These are phyloP conservation scores for Magnusiomyces tetraspermus DNA, from an alignment of 1,139 yeast genomes.

Conservation along the genomic window DNA sequence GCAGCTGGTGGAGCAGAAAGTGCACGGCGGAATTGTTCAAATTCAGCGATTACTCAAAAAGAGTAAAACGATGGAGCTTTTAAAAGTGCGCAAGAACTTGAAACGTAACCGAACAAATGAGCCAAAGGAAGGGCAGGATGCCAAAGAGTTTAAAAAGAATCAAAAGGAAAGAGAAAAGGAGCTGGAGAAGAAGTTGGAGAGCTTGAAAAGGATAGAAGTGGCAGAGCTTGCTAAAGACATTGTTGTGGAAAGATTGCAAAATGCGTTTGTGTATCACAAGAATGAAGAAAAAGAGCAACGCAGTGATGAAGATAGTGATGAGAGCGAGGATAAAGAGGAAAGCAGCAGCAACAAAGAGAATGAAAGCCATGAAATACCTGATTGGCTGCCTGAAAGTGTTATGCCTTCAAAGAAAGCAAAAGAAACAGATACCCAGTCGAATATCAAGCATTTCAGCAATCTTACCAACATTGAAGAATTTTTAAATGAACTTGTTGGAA, in stretches of 20 bases:
- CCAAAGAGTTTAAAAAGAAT: conserved; percentile 19
- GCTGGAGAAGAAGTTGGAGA: conserved; percentile 21
- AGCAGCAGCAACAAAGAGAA: conserved; percentile 26
- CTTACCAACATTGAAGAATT: not conserved
- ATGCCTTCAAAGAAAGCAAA: conserved; percentile 6
- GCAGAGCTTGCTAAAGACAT: conserved; percentile 20
- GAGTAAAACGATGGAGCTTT: conserved; percentile 27
- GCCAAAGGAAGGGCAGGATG: conserved; percentile 13
- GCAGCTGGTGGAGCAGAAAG: conserved; percentile 28
- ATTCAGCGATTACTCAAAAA: conserved; percentile 29
- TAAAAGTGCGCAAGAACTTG: conserved; percentile 22
- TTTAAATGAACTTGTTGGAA: not conserved
- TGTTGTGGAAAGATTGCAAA: not conserved
- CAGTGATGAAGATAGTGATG: conserved; percentile 39
- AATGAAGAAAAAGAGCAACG: conserved; percentile 7
- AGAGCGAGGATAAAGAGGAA: conserved; percentile 27
- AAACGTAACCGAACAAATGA: conserved; percentile 22
- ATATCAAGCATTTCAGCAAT: conserved; percentile 9
- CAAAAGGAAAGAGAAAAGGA: conserved; percentile 14
- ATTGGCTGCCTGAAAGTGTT: not conserved
- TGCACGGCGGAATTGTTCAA: conserved; percentile 25
- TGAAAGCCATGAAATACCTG: conserved; percentile 9
- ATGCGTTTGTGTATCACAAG: not conserved
- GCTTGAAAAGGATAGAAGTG: conserved; percentile 20
- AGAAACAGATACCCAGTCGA: not conserved